These are phyloP conservation scores for Ogataea parapolymorpha DNA, from an alignment of 805 yeast genomes.

Conservation along the genomic window DNA sequence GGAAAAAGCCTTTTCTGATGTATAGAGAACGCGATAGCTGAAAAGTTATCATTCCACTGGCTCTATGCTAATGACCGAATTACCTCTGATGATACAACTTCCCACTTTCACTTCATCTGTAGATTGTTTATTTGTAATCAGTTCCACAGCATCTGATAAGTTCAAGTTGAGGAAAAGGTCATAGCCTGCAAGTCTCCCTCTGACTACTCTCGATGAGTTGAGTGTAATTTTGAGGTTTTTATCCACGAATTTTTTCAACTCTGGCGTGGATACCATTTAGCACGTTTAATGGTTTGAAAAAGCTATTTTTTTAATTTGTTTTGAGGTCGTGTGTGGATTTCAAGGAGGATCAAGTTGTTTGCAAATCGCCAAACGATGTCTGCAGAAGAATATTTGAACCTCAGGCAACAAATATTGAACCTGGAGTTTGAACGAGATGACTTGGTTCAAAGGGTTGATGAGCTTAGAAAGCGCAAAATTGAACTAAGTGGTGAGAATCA, in stretches of 20 bases:
- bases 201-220: slow-evolving; percentile 73
- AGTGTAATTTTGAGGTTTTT: slow-evolving; percentile 70
- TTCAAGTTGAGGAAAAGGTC: slow-evolving; percentile 51
- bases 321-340: slow-evolving; percentile 1
- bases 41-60: slow-evolving; percentile 23
- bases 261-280: slow-evolving; percentile 35
- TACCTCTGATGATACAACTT: slow-evolving; percentile 47
- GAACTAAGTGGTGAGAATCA: slow-evolving; percentile 1
- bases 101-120: slow-evolving; percentile 27
- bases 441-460: slow-evolving; percentile 2
- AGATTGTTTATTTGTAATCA: slow-evolving; percentile 4
- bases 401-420: slow-evolving; percentile 5
- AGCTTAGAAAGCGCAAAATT: not conserved
- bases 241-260: slow-evolving; percentile 63
- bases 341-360: slow-evolving; percentile 1
- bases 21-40: not conserved
- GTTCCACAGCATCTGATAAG: slow-evolving; percentile 26
- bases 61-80: slow-evolving; percentile 50
- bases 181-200: slow-evolving; percentile 83
- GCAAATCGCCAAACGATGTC: slow-evolving; percentile 2
- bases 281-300: not conserved
- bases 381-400: slow-evolving; percentile 12
- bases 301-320: not conserved
- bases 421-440: slow-evolving; percentile 8
- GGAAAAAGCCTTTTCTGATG: slow-evolving; percentile 5